Evolutionary conservation across 2,329 filamentous ascomycete genomes (phyloP).

Genomic region (Aureobasidium pullulans): DNA sequence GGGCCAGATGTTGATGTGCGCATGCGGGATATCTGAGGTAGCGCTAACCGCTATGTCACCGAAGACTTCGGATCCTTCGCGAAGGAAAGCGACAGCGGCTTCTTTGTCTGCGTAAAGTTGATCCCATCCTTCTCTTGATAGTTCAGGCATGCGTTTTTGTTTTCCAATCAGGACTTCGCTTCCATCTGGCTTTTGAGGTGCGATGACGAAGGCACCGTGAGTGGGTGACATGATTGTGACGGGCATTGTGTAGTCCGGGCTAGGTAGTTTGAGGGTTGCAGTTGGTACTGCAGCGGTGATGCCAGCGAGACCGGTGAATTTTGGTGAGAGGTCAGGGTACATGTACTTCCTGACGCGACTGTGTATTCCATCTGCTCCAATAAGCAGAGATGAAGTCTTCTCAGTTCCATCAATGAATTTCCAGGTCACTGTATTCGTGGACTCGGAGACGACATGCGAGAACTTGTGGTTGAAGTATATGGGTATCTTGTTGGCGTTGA

Average conservation of each 20-base stretch:
- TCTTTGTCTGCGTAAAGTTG: conserved; percentile 26
- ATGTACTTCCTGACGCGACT: conserved; percentile 29
- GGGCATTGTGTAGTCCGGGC: conserved; percentile 23
- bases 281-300: conserved; percentile 20
- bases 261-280: conserved; percentile 19
- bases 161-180: conserved; percentile 30
- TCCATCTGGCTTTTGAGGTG: conserved; percentile 29
- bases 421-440: conserved; percentile 26
- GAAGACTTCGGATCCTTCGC: conserved; percentile 10
- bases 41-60: conserved; percentile 18
- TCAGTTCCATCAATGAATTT: conserved; percentile 17
- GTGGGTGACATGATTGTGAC: conserved; percentile 29
- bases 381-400: conserved; percentile 18
- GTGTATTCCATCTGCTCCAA: conserved; percentile 22
- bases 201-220: conserved; percentile 32
- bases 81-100: conserved; percentile 14
- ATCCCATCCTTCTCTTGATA: conserved; percentile 29
- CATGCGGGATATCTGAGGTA: conserved; percentile 17
- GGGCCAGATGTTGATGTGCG: conserved; percentile 22
- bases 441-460: conserved; percentile 27
- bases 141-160: conserved; percentile 28
- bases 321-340: conserved; percentile 18
- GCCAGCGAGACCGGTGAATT: conserved; percentile 21
- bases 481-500: conserved; percentile 34
- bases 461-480: conserved; percentile 46